A percentile compares a stretch with the other conserved stretches of the same genome.
These are phyloP conservation scores for Dimargaris xerosporica DNA, from an alignment of 192 early-diverging fungal species.

Conservation along the genomic window DNA sequence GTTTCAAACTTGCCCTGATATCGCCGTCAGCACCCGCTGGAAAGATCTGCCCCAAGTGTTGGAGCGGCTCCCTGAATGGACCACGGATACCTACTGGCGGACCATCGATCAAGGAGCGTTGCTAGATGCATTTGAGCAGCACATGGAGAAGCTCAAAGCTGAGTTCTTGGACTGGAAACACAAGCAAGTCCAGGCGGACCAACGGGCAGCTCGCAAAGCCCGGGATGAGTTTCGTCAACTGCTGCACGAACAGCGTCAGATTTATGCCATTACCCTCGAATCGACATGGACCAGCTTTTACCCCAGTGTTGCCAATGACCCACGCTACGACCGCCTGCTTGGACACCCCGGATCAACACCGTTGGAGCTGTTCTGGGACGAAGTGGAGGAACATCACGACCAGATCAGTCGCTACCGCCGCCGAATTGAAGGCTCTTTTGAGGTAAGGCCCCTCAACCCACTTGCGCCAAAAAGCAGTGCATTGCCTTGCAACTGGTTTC, in stretches of 20 bases:
- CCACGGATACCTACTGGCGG: conserved; percentile 16
- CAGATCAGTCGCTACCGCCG: neutral
- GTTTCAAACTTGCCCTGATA: conserved; percentile 35
- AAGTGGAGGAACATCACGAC: conserved; percentile 67
- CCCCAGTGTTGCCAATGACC: conserved; percentile 51
- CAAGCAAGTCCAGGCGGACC: conserved; percentile 19
- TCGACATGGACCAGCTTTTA: conserved; percentile 79
- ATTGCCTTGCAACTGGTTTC: too few relatives aligned
- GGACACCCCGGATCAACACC: conserved; percentile 74
- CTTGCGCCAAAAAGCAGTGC: too few relatives aligned
- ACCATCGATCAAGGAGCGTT: conserved; percentile 66
- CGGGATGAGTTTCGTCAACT: conserved; percentile 59
- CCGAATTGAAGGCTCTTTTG: neutral
- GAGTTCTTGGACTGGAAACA: conserved; percentile 35
- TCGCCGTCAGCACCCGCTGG: conserved; percentile 45
- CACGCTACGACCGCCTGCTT: conserved; percentile 50
- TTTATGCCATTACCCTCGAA: conserved; percentile 46
- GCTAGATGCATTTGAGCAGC: conserved; percentile 65
- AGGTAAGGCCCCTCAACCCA: too few relatives aligned
- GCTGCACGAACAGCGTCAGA: conserved; percentile 38
- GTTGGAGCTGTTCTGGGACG: conserved; percentile 88
- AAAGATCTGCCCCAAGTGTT: conserved; percentile 15
- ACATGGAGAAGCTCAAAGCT: conserved; percentile 47
- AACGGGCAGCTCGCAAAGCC: conserved; percentile 51
- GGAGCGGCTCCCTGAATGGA: conserved; percentile 13